phyloP scores from a whole-genome alignment of 371 early-diverging fungal species.

The Lichtheimia corymbifera region DNA sequence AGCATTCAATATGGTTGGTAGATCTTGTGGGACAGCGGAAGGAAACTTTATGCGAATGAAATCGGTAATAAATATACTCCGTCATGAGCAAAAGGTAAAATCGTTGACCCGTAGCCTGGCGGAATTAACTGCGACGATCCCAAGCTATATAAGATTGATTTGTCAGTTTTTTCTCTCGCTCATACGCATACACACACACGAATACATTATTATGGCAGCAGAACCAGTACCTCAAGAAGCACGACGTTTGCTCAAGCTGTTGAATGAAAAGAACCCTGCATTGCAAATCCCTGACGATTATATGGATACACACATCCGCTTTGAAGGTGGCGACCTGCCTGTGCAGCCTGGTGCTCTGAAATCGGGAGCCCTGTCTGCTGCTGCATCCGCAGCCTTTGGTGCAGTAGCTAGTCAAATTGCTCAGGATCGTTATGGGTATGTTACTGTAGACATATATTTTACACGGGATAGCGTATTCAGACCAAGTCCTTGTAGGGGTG shows the following conservation, averaged over 20 bases:
- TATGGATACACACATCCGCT: neutral
- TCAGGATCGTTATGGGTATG: conserved; percentile 9
- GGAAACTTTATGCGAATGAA: too few relatives aligned
- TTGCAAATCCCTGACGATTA: conserved; percentile 6
- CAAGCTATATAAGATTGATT: too few relatives aligned
- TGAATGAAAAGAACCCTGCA: conserved; percentile 10
- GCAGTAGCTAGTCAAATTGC: conserved; percentile 12
- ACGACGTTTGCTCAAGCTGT: conserved; percentile 1
- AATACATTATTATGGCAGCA: too few relatives aligned
- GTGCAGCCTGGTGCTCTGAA: conserved; percentile 9
- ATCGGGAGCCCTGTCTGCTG: conserved; percentile 7
- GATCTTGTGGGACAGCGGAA: too few relatives aligned
- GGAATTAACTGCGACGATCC: too few relatives aligned
- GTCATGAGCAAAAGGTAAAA: too few relatives aligned
- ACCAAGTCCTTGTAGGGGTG: conserved; percentile 1
- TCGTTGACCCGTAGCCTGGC: too few relatives aligned
- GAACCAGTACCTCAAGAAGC: conserved; percentile 14
- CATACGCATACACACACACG: neutral
- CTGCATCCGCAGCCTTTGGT: conserved; percentile 5
- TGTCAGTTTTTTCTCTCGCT: neutral
- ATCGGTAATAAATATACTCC: too few relatives aligned
- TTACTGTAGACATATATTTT: neutral
- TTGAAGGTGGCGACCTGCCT: conserved; percentile 10
- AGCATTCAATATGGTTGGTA: too few relatives aligned
- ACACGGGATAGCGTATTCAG: neutral